Evolutionary conservation across 805 yeast genomes (phyloP), one percentile per base, ranked within the genome.

Genomic region (Barnettozyma botsteinii): DNA sequence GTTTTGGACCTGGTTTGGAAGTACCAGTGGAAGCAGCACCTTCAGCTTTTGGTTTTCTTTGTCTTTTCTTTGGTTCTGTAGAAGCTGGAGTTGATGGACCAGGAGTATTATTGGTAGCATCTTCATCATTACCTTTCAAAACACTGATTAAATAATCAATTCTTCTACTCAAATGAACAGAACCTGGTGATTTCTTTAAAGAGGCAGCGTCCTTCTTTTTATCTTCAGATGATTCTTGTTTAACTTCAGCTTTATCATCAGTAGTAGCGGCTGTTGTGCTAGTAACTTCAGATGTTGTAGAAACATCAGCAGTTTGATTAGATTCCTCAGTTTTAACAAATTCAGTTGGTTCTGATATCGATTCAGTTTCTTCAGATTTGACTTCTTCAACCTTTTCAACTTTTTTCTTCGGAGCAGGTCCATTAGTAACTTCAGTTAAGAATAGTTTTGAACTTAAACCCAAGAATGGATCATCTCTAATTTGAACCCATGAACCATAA

Each of bases 401-500:
- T 53, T 45, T 40, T 27, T 45, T 61, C 42, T 59, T 63, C 39
- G 60, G 59, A 38, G 54, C 60, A 49, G 61, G 63, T 22, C 63
- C 47, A 33, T 32, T 23, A 22, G 64, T 47, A 33, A 60, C 62
- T 42, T 75, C 80, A 41, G 70, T 75, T 51, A 93, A 69, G 54
- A 78, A 93, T 49, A 93, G 65, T 66, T 87, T 93, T 51, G 87
- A 86, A 46, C 86, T 84, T 45, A 93, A 68, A 10, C 88, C 89
- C 43, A 93, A 70, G 38, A 86, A 73, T 2, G 98, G 98, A 63
- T 93, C 98, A 64, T 93, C 99, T 56, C 98, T 72, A 33, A 93
- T 89, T 55, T 85, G 89, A 3, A 73, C 59, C 98, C 98, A 93
- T 1, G 96, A 81, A 14, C 98, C 98, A 60, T 87, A 89, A 0